Conservation (phyloP, 768 basidiomycete species). For the Kwoniella mangroviensis region DNA sequence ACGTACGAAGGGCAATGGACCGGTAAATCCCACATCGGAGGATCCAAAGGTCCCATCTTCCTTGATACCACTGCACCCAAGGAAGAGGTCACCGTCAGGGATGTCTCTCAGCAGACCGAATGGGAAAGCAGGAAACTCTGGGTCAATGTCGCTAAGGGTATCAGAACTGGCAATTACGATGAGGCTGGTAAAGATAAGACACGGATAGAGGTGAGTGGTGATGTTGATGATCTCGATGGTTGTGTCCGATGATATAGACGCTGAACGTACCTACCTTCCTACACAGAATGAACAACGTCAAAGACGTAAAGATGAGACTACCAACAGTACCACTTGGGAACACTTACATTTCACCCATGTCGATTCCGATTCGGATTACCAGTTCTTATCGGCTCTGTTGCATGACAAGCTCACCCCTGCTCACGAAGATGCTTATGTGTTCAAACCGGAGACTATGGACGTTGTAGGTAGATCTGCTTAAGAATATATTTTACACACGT, state of each 20-base stretch:
- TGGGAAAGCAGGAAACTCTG: slow-evolving; percentile 88
- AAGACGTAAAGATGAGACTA: slow-evolving; percentile 77
- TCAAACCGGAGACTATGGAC: slow-evolving; percentile 56
- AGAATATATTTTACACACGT: background rate
- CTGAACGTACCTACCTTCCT: background rate
- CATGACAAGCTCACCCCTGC: slow-evolving; percentile 66
- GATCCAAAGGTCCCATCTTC: slow-evolving; percentile 64
- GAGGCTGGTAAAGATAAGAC: slow-evolving; percentile 84
- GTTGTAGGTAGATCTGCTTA: slow-evolving; percentile 15
- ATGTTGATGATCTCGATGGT: slow-evolving; percentile 65
- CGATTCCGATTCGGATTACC: slow-evolving; percentile 74
- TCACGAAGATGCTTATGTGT: slow-evolving; percentile 78
- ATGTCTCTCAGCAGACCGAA: slow-evolving; percentile 67
- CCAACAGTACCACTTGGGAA: slow-evolving; percentile 73
- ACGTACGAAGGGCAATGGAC: slow-evolving; percentile 57
- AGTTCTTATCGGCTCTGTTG: slow-evolving; percentile 67
- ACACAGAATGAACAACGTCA: slow-evolving; percentile 88
- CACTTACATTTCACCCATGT: slow-evolving; percentile 76
- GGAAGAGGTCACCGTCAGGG: slow-evolving; percentile 73
- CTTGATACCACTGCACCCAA: slow-evolving; percentile 76
- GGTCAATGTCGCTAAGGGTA: slow-evolving; percentile 85
- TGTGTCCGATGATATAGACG: slow-evolving; percentile 60
- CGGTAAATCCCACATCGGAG: slow-evolving; percentile 62
- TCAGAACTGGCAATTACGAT: slow-evolving; percentile 88
- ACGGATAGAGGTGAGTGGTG: slow-evolving; percentile 75